These are phyloP conservation scores for Rutstroemia sp. DNA, from an alignment of 2,329 filamentous ascomycete genomes.

Conservation along the genomic window DNA sequence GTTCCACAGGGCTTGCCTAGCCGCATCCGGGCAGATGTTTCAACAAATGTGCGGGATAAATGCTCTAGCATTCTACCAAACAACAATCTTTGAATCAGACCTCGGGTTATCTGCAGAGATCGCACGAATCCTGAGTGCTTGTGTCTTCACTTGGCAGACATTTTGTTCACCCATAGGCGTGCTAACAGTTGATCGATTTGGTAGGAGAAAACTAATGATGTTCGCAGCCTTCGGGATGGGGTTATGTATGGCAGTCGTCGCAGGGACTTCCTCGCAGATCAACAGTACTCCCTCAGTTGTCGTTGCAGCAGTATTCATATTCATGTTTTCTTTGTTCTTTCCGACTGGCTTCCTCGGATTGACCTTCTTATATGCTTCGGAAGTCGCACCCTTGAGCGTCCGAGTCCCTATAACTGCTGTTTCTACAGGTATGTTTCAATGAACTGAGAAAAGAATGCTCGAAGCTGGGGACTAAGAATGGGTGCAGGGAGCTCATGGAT, in stretches of 20 bases:
- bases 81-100: constrained; percentile 42
- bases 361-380: constrained; percentile 48
- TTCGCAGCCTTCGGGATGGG: constrained; percentile 59
- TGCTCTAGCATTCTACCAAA: constrained; percentile 39
- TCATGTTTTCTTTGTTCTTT: constrained; percentile 47
- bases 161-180: constrained; percentile 29
- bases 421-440: background rate
- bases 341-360: constrained; percentile 44
- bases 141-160: constrained; percentile 29
- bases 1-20: constrained; percentile 46
- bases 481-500: constrained; percentile 6
- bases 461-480: background rate
- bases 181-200: constrained; percentile 45
- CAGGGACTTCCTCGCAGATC: constrained; percentile 20
- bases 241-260: constrained; percentile 56
- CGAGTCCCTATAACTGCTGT: constrained; percentile 31
- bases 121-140: constrained; percentile 47
- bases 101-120: constrained; percentile 39
- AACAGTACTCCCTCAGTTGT: constrained; percentile 22
- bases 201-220: constrained; percentile 64
- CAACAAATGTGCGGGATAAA: constrained; percentile 42
- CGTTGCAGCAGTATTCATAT: constrained; percentile 31
- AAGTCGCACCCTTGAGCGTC: constrained; percentile 45
- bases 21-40: constrained; percentile 41
- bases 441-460: background rate